Percentiles rank a stretch among this genome's conserved stretches.
Evolutionary conservation across 2,329 filamentous ascomycete genomes (phyloP).

Genomic region (Talaromyces marneffei): DNA sequence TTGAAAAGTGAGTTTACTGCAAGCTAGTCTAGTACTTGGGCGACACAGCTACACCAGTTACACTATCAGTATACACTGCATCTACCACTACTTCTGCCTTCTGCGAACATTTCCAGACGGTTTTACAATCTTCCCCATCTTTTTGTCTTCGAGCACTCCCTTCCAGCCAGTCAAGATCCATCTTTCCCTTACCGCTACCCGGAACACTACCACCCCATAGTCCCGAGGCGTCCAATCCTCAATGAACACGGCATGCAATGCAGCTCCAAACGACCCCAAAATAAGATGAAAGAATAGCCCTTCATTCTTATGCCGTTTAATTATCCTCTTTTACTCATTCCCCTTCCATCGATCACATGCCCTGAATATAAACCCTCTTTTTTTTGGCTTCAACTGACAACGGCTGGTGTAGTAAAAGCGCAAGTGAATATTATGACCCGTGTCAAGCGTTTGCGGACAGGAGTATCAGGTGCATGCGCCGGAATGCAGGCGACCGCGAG

Average conservation of each 20-base stretch:
- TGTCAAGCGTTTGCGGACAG: slow-evolving; percentile 85
- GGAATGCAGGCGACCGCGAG: slow-evolving; percentile 78
- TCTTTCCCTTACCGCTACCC: neutral
- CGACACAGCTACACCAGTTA: neutral
- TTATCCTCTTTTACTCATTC: neutral
- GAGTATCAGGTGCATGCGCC: slow-evolving; percentile 80
- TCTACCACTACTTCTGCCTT: neutral
- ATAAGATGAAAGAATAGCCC: neutral
- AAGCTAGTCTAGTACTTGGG: neutral
- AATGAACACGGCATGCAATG: slow-evolving; percentile 9
- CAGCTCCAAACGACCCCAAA: neutral
- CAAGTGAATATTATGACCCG: slow-evolving; percentile 88
- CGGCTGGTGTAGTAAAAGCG: slow-evolving; percentile 60
- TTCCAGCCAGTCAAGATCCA: neutral
- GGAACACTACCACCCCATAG: neutral
- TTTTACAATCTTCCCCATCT: neutral
- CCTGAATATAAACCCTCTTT: neutral
- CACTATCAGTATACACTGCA: neutral
- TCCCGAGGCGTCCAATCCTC: slow-evolving; percentile 10
- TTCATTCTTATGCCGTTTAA: neutral
- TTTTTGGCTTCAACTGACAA: neutral
- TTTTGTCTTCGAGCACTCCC: neutral
- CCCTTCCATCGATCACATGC: slow-evolving; percentile 4
- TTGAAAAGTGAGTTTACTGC: slow-evolving; percentile 51
- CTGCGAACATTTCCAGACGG: neutral